A percentile compares a stretch with the other conserved stretches of the same genome.
Conservation (phyloP, 768 basidiomycete genomes). For the Pleurotus cornucopiae region DNA sequence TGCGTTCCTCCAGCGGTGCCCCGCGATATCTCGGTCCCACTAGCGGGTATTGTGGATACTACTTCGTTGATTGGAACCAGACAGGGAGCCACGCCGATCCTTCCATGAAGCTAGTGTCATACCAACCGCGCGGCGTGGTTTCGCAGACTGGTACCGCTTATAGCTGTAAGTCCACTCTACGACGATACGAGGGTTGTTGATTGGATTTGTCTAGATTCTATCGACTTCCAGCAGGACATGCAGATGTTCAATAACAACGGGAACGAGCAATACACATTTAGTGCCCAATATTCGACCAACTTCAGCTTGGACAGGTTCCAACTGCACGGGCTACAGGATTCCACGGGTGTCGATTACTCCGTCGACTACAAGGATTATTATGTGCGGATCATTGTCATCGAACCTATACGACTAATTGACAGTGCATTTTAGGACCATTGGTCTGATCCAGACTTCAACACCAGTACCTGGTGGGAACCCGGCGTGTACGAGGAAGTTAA, state of each 20-base stretch:
- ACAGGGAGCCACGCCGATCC: too few species aligned
- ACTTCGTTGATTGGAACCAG: too few species aligned
- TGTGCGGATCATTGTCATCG: neutral
- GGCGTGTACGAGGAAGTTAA: conserved; percentile 1
- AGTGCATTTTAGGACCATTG: neutral
- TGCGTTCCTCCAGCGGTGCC: too few species aligned
- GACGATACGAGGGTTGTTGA: neutral
- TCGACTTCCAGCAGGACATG: neutral
- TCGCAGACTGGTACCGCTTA: neutral
- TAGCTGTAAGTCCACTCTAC: neutral
- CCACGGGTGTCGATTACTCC: neutral
- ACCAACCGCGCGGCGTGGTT: too few species aligned
- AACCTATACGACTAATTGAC: neutral
- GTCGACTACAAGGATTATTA: conserved; percentile 3
- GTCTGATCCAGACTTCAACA: neutral
- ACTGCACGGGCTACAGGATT: neutral
- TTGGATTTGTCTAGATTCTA: neutral
- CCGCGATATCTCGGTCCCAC: too few species aligned
- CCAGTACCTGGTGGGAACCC: neutral
- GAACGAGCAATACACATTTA: neutral
- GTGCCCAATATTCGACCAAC: neutral
- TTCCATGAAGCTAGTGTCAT: too few species aligned
- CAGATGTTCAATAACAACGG: conserved; percentile 3
- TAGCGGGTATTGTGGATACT: too few species aligned
- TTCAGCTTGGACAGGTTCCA: neutral